A percentile compares a stretch with the other conserved stretches of the same genome.
Conservation (phyloP, 495 filamentous ascomycete species). For the Xanthoparmelia taractica region DNA sequence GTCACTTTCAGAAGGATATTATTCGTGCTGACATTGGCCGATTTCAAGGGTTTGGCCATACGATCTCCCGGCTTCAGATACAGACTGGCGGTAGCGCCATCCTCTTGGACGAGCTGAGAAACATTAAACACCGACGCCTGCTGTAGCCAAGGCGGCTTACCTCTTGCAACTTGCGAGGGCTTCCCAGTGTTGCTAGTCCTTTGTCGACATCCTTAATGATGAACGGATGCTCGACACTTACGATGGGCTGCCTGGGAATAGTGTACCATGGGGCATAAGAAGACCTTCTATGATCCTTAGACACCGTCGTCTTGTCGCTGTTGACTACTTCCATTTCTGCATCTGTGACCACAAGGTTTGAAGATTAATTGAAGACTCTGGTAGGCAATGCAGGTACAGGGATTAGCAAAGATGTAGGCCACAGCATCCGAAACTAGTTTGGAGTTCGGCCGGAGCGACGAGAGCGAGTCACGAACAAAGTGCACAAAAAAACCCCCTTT, state of each 20-base stretch:
- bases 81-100: slow-evolving; percentile 36
- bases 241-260: slow-evolving; percentile 56
- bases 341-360: too few relatives aligned
- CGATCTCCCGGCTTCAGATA: slow-evolving; percentile 72
- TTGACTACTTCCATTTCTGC: neutral
- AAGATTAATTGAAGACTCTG: neutral
- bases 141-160: neutral
- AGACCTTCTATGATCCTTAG: neutral
- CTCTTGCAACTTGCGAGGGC: slow-evolving; percentile 53
- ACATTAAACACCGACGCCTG: neutral
- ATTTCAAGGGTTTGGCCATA: slow-evolving; percentile 63
- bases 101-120: slow-evolving; percentile 17
- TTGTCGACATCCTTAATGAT: slow-evolving; percentile 76
- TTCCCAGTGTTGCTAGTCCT: slow-evolving; percentile 71
- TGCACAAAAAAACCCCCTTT: neutral
- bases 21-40: slow-evolving; percentile 59
- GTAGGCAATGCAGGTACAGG: neutral
- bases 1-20: slow-evolving; percentile 82
- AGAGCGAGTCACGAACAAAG: neutral
- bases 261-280: slow-evolving; percentile 43
- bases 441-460: neutral
- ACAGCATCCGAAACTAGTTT: neutral
- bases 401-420: neutral
- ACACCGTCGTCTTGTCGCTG: neutral
- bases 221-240: slow-evolving; percentile 82